Conservation (phyloP, 2,329 filamentous ascomycete genomes). For the Fusarium sp. region DNA sequence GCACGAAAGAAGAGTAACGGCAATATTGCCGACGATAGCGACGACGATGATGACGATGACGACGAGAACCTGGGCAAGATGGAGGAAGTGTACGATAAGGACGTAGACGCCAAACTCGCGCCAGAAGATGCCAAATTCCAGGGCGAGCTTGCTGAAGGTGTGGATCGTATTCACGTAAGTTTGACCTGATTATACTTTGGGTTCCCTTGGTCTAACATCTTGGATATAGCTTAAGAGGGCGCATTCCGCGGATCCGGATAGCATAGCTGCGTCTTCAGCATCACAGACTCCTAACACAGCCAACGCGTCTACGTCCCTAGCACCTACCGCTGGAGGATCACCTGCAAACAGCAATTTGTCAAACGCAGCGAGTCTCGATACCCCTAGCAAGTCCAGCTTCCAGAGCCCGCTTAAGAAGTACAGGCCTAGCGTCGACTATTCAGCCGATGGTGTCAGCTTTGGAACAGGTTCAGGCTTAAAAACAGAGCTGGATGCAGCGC, state of each 20-base stretch:
- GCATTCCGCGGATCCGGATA: slow-evolving; percentile 78
- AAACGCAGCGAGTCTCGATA: slow-evolving; percentile 42
- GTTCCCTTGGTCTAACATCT: slow-evolving; percentile 23
- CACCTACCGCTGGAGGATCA: slow-evolving; percentile 27
- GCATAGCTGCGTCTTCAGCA: slow-evolving; percentile 52
- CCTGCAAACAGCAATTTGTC: slow-evolving; percentile 29
- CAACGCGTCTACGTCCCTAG: slow-evolving; percentile 55
- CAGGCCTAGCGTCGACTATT: slow-evolving; percentile 66
- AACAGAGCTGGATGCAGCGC: slow-evolving; percentile 51
- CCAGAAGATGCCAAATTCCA: slow-evolving; percentile 79
- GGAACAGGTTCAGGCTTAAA: slow-evolving; percentile 51
- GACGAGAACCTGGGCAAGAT: slow-evolving; percentile 72
- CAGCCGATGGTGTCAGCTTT: slow-evolving; percentile 43
- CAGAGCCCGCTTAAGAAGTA: slow-evolving; percentile 83
- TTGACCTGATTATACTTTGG: not conserved
- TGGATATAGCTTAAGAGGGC: slow-evolving; percentile 78
- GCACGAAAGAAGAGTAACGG: slow-evolving; percentile 73
- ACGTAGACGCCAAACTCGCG: slow-evolving; percentile 68
- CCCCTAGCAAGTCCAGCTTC: slow-evolving; percentile 58
- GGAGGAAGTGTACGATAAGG: slow-evolving; percentile 73
- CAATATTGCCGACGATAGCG: slow-evolving; percentile 78
- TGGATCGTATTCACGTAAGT: slow-evolving; percentile 83
- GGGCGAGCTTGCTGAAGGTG: slow-evolving; percentile 82
- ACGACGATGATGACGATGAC: slow-evolving; percentile 78
- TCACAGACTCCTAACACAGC: slow-evolving; percentile 57